Percentiles rank a stretch among this genome's conserved stretches.
Conservation (phyloP, 306 rosid species). For the Oxytropis ochrocephala region DNA sequence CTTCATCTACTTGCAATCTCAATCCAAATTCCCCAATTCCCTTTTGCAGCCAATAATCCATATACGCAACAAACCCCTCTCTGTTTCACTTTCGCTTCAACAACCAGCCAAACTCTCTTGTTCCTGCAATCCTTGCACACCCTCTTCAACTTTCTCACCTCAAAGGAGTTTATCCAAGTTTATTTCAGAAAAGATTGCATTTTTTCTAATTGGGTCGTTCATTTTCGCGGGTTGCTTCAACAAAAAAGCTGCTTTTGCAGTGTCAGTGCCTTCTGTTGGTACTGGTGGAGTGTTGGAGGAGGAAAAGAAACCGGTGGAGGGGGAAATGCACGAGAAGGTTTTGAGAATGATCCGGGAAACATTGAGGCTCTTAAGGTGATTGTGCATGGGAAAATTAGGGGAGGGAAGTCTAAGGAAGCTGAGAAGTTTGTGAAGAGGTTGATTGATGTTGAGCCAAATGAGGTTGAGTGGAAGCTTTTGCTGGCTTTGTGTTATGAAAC, state of each 20-base stretch:
- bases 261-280: slow-evolving; percentile 39
- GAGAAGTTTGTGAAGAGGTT: slow-evolving; percentile 66
- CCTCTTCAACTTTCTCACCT: slow-evolving; percentile 15
- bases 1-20: slow-evolving; percentile 10
- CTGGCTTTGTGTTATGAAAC: slow-evolving; percentile 72
- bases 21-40: background rate
- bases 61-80: background rate
- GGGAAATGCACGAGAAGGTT: slow-evolving; percentile 45
- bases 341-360: slow-evolving; percentile 58
- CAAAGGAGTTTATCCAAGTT: slow-evolving; percentile 15
- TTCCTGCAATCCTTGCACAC: slow-evolving; percentile 15
- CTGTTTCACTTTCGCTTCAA: slow-evolving; percentile 13
- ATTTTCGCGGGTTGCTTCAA: slow-evolving; percentile 45
- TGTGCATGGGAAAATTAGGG: slow-evolving; percentile 67
- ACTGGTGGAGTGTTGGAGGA: slow-evolving; percentile 34
- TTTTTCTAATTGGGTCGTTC: slow-evolving; percentile 62
- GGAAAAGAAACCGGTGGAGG: slow-evolving; percentile 29
- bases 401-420: slow-evolving; percentile 65
- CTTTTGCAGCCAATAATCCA: background rate
- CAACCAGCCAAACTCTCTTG: background rate
- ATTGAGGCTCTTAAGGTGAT: slow-evolving; percentile 71
- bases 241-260: slow-evolving; percentile 38
- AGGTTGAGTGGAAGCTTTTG: slow-evolving; percentile 86
- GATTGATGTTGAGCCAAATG: slow-evolving; percentile 61
- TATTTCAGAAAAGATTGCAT: slow-evolving; percentile 33